Base-by-base conservation (phyloP, 352 stramenopile species). In the Phytophthora sp. region DNA sequence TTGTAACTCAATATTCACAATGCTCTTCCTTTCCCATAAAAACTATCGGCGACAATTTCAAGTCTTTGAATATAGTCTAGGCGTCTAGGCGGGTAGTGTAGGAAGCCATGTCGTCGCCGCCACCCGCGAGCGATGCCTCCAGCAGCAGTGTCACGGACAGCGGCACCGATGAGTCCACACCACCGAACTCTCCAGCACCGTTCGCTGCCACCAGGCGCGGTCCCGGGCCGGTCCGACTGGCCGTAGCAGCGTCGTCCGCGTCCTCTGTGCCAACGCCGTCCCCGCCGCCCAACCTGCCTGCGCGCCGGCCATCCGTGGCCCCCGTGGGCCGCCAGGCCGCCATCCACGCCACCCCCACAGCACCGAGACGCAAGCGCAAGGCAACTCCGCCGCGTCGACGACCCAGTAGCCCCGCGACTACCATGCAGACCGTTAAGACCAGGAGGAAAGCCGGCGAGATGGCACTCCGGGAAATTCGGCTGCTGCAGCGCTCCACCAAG, bases 391-490 rank as follows among this genome's bases (percentile, higher is more conserved):
- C 71, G 4, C 57, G 57, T 41, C 59, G 71, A 33, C 62, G 54
- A 7, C 47, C 59, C 13, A 67, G 39, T 13, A 68, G 29, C 13
- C 26, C 66, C 11, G 16, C 51, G 2, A 33, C 15, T 21, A 16
- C 42, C 21, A 74, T 71, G 13, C 64, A 66, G 38, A 49, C 70
- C 8, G 52, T 67, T 26, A 92, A 89, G 73, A 63, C 59, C 38
- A 75, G 81, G 24, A 90, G 76, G 60, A 84, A 75, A 12, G 75
- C 85, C 0, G 93, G 93, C 13, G 75, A 95, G 58, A 49, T 67
- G 13, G 96, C 96, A 5, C 79, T 99, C 13, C 83, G 90, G 51
- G 97, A 99, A 85, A 99, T 99, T 69, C 85, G 97, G 11, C 76
- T 91, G 47, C 96, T 98, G 72, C 98, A 99, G 82, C 86, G 83